Evolutionary conservation across 495 filamentous ascomycete species (phyloP).

Genomic region (Aspergillus affinis): DNA sequence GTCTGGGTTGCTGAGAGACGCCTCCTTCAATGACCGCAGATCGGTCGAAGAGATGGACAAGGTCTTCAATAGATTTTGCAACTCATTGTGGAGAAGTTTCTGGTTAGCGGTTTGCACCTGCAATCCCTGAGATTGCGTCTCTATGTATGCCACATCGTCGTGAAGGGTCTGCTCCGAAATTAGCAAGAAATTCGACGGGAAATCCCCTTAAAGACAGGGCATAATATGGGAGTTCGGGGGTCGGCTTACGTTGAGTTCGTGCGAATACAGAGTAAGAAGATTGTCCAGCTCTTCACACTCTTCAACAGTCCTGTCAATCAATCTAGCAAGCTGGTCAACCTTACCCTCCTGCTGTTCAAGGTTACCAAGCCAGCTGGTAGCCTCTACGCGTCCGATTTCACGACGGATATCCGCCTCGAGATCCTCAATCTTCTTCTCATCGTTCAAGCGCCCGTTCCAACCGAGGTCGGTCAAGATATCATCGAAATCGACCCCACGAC

Average conservation of each 20-base stretch:
- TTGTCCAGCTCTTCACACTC: slow-evolving; percentile 97
- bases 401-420: slow-evolving; percentile 80
- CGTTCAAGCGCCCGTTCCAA: slow-evolving; percentile 75
- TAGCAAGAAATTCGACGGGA: slow-evolving; percentile 26
- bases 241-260: slow-evolving; percentile 81
- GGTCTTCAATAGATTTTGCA: slow-evolving; percentile 76
- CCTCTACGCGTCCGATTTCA: slow-evolving; percentile 86
- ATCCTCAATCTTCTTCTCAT: slow-evolving; percentile 73
- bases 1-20: slow-evolving; percentile 66
- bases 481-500: slow-evolving; percentile 70
- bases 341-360: slow-evolving; percentile 88
- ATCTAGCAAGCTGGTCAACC: slow-evolving; percentile 73
- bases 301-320: slow-evolving; percentile 83
- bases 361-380: slow-evolving; percentile 86
- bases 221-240: background rate
- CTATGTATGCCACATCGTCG: slow-evolving; percentile 94
- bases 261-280: slow-evolving; percentile 86
- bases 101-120: slow-evolving; percentile 98
- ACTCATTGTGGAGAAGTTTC: slow-evolving; percentile 85
- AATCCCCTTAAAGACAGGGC: background rate
- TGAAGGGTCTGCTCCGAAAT: slow-evolving; percentile 71
- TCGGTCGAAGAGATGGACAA: slow-evolving; percentile 80
- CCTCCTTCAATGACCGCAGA: slow-evolving; percentile 68
- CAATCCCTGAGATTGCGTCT: slow-evolving; percentile 92
- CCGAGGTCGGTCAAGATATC: slow-evolving; percentile 82